Evolutionary conservation across 495 filamentous ascomycete species (phyloP), one percentile per base, ranked within the genome.

Genomic region (Tuber umbilicatum): DNA sequence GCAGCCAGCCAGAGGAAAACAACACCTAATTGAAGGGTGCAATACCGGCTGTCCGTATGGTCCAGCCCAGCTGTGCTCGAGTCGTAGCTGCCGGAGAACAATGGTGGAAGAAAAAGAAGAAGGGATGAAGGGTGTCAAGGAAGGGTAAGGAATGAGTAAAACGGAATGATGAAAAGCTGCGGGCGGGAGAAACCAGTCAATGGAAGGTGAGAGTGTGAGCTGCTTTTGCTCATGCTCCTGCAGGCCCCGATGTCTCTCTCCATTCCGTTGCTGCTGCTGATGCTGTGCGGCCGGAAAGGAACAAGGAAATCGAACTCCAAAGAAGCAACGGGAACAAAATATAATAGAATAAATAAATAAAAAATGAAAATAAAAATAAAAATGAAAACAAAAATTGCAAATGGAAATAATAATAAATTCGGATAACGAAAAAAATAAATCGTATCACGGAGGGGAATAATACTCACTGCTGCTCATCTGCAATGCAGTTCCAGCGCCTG

Each of bases 381-480:
- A n/a, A 55, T n/a, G 4, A 55, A 14, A 12, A 27, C 10, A 60
- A 60, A 60, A 60, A 16, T 64, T 1, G 55, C 31, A 17, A 31
- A 31, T 64, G 55, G 55, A 64, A 64, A 64, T 55, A 27, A 55
- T 27, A 27, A 64, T 64, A 31, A 64, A 64, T 31, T 64, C 55
- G 27, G 23, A 64, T 16, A 31, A 31, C 31, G 55, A 64, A 64
- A 64, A 64, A 64, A 64, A 64, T 17, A 5, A 64, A 64, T 31
- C 12, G 5, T 43, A 38, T 39, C 69, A 75, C 35, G 73, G 50
- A 70, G 60, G 77, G 73, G 70, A 79, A 80, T 78, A 74, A 79
- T 73, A 82, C 80, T 82, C 71, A 81, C 80, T 82, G 77, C 74
- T 82, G 74, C 73, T 82, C 80, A 82, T 82, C 73, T 81, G 79